Base-by-base conservation (phyloP, 805 yeast species). In the Lipomyces mesembrius region DNA sequence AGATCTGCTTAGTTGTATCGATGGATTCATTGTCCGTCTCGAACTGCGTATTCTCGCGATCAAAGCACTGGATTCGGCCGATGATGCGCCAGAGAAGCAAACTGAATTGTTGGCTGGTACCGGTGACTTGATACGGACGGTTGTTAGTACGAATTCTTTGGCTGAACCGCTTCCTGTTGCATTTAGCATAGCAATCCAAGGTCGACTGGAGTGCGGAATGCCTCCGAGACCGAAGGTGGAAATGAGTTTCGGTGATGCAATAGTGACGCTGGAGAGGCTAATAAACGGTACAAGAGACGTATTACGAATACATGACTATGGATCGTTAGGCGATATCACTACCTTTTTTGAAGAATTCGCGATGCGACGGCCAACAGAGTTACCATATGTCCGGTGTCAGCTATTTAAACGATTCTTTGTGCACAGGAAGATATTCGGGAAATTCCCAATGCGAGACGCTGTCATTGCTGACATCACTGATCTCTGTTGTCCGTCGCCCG, bases 181-280 rank as follows among this genome's bases (percentile, higher is more conserved):
- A 2, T 69, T 69, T 37, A 67, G 71, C 25, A 61, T 62, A 8
- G 67, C 68, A 17, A 57, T 67, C 12, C 72, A 69, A 51, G 71
- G 72, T 17, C 46, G 71, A 27, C 60, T 69, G n/a, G 72, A 63
- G 29, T 54, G 64, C 54, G 63, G 60, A 3, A 68, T 69, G 65
- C 72, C 72, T 20, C 70, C 71, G 17, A 62, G 72, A 25, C 68
- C 66, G 25, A 49, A 52, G 20, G 43, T 63, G 17, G 35, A 49
- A 12, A 32, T 22, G 17, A 17, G 61, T 3, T 63, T 60, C 34
- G 59, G 49, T 2, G 60, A 46, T 9, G 69, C 63, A n/a, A 27
- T 59, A 27, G 39, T 22, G 12, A 52, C 29, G 7, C 49, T 27
- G 22, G 53, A 46, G n/a, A 49, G 60, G 29, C 17, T 67, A 12